Conservation (phyloP, 2,329 filamentous ascomycete species). For the Tolypocladium paradoxum region DNA sequence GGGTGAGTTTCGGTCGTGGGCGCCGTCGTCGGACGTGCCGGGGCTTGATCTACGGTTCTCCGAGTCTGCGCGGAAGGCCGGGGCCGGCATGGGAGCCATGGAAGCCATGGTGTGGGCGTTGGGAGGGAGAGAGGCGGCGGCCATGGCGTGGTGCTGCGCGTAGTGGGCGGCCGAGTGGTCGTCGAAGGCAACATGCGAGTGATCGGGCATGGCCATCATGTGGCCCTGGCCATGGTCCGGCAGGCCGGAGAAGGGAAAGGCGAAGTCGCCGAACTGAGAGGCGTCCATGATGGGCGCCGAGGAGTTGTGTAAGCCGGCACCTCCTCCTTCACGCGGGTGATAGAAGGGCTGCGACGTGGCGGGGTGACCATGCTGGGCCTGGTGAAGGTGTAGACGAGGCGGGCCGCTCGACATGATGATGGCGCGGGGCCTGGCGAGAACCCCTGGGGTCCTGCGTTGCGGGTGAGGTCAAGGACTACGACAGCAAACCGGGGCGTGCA, state of each 20-base stretch:
- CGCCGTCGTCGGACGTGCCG: slow-evolving; percentile 35
- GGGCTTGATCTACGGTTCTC: slow-evolving; percentile 16
- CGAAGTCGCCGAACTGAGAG: slow-evolving; percentile 41
- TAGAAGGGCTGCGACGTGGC: slow-evolving; percentile 13
- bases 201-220: slow-evolving; percentile 18
- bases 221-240: slow-evolving; percentile 19
- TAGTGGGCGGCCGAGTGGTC: slow-evolving; percentile 21
- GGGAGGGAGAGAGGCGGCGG: slow-evolving; percentile 6
- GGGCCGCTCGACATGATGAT: slow-evolving; percentile 19
- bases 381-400: slow-evolving; percentile 16
- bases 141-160: slow-evolving; percentile 16
- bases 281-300: slow-evolving; percentile 28
- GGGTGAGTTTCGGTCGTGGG: slow-evolving; percentile 30
- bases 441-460: background rate
- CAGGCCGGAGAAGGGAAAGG: slow-evolving; percentile 34
- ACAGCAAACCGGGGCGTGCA: background rate
- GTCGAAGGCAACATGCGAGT: slow-evolving; percentile 22
- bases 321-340: slow-evolving; percentile 9
- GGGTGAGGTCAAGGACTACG: background rate
- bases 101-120: slow-evolving; percentile 9
- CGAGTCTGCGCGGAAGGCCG: slow-evolving; percentile 12
- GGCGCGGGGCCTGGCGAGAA: background rate
- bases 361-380: slow-evolving; percentile 17
- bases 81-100: slow-evolving; percentile 8
- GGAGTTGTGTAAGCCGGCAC: slow-evolving; percentile 10